These are phyloP conservation scores for Candida schatavii DNA, from an alignment of 805 yeast genomes.

Conservation along the genomic window DNA sequence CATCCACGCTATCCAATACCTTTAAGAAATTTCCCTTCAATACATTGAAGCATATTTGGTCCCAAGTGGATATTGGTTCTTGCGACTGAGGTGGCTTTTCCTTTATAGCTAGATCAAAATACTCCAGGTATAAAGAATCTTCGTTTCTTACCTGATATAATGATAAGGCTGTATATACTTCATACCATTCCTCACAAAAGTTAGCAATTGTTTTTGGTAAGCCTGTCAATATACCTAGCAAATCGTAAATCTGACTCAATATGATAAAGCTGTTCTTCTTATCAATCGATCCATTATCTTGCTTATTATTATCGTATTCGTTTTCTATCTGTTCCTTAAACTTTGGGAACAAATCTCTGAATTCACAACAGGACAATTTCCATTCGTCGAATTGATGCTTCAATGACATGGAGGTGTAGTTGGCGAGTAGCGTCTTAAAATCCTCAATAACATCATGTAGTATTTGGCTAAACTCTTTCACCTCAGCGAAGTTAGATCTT, in stretches of 20 bases:
- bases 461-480: constrained; percentile 22
- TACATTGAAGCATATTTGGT: constrained; percentile 47
- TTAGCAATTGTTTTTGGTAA: constrained; percentile 48
- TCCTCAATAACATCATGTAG: constrained; percentile 40
- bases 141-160: constrained; percentile 57
- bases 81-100: constrained; percentile 28
- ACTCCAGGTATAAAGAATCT: constrained; percentile 27
- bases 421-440: constrained; percentile 35
- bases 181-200: constrained; percentile 65
- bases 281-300: constrained; percentile 11
- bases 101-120: constrained; percentile 28
- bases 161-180: constrained; percentile 53
- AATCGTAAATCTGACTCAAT: constrained; percentile 37
- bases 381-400: constrained; percentile 45
- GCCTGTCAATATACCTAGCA: constrained; percentile 47
- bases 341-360: constrained; percentile 41
- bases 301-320: neutral
- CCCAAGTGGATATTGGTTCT: constrained; percentile 40
- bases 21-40: constrained; percentile 55
- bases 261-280: constrained; percentile 19
- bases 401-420: constrained; percentile 39
- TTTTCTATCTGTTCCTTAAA: constrained; percentile 20
- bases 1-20: constrained; percentile 57
- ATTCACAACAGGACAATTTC: constrained; percentile 49
- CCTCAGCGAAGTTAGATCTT: constrained; percentile 41